Conservation (phyloP, 345 rosid genomes). For the Boechera retrofracta region DNA sequence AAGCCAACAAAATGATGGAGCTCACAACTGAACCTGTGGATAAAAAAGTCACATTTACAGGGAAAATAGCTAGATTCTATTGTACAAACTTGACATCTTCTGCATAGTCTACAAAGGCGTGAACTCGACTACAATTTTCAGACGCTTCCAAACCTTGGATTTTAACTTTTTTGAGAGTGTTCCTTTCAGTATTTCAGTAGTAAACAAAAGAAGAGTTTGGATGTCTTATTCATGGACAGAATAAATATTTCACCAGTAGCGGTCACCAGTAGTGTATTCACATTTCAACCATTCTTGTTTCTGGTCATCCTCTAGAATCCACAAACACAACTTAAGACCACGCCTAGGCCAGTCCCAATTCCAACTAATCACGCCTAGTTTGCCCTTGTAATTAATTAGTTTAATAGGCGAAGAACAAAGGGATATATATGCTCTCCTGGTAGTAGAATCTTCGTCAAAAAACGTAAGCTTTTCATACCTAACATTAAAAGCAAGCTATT, state of each 20-base stretch:
- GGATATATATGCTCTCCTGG: neutral
- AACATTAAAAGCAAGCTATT: neutral
- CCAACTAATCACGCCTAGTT: neutral
- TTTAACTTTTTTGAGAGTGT: neutral
- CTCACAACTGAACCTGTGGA: neutral
- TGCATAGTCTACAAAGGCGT: neutral
- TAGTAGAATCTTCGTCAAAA: neutral
- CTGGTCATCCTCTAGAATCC: neutral
- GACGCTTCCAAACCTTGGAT: neutral
- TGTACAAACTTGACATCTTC: neutral
- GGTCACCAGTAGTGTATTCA: neutral
- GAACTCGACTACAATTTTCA: neutral
- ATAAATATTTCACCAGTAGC: neutral
- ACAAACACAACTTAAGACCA: neutral
- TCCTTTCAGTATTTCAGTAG: neutral
- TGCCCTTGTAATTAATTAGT: neutral
- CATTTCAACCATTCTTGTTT: slow-evolving; percentile 1
- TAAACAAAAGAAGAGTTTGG: neutral
- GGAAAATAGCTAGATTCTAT: neutral
- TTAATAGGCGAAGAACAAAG: neutral
- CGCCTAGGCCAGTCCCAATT: neutral
- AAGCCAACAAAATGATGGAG: neutral
- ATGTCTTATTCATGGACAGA: neutral
- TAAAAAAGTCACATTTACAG: neutral
- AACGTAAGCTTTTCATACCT: neutral